Evolutionary conservation across 2,329 filamentous ascomycete species (phyloP), one percentile per base, ranked within the genome.

Genomic region (Microdochium bolleyi): DNA sequence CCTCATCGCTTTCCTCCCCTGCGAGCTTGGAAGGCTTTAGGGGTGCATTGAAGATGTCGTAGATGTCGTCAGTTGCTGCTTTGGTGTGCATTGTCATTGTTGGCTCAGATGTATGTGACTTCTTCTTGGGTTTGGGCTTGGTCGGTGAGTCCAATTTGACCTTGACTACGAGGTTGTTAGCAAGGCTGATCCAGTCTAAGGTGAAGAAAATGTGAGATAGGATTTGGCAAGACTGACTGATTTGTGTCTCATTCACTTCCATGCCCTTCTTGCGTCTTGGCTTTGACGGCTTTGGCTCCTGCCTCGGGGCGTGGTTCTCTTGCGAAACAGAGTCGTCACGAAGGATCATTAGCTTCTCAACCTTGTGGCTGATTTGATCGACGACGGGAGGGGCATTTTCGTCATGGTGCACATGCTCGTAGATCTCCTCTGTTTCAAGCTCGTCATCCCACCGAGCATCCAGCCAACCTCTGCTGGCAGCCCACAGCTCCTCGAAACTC

Each of bases 81-180:
- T 83, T 89, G 13, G 94, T 99, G 65, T 97, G 91, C 58, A 99
- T 82, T 1, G 94, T 99, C 92, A 99, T 96, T 1, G 94, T 99
- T n/a, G 92, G 89, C 68, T 97, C 92, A 51, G 79, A 74, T 2
- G 70, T 58, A 60, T 60, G 59, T 34, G 55, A 61, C 52, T 84
- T 85, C 67, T 88, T 94, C 67, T 89, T 89, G 3, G 41, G 10
- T 58, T 85, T 87, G 52, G 92, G 78, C 68, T 85, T 82, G 0
- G 88, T 88, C 0, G 92, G 92, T 2, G 92, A 96, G 62, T 94
- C 89, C 52, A 97, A 75, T 61, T 96, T 96, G 53, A 91, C 87
- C 76, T 95, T 94, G 69, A 97, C 90, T 94, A 60, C 56, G 27
- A 55, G 38, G 9, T 14, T 53, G 60, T 77, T 61, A 72, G 67